These are phyloP conservation scores for Metahyphopichia silvanorum DNA, from an alignment of 805 yeast genomes.

Conservation along the genomic window DNA sequence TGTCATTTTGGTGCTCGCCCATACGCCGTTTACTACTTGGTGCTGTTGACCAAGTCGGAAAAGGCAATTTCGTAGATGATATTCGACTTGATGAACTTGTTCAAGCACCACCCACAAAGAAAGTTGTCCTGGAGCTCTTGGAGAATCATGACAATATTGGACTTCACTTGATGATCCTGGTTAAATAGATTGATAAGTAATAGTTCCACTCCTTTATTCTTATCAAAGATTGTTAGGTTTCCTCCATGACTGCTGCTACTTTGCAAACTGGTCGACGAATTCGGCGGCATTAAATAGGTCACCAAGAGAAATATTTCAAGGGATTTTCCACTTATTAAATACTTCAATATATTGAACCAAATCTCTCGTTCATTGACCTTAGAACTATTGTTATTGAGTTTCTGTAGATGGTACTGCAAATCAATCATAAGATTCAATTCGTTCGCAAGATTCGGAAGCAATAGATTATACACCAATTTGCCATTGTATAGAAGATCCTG, in stretches of 20 bases:
- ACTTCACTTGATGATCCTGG: slow-evolving; percentile 36
- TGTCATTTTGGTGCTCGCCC: no score
- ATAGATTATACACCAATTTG: slow-evolving; percentile 28
- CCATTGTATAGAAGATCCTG: slow-evolving; percentile 29
- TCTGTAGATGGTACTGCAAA: slow-evolving; percentile 39
- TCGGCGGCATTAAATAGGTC: slow-evolving; percentile 42
- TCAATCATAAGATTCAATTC: slow-evolving; percentile 42
- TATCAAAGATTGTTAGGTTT: slow-evolving; percentile 37
- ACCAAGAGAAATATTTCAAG: slow-evolving; percentile 36
- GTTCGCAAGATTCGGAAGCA: slow-evolving; percentile 34
- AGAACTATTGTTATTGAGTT: slow-evolving; percentile 20
- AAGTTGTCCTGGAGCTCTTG: slow-evolving; percentile 43
- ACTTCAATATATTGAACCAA: slow-evolving; percentile 42
- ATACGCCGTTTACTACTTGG: no score
- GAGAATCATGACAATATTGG: slow-evolving; percentile 38
- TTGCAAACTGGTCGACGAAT: slow-evolving; percentile 35
- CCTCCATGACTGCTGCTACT: slow-evolving; percentile 38
- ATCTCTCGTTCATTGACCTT: slow-evolving; percentile 31
- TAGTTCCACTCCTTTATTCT: slow-evolving; percentile 43
- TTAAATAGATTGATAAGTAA: slow-evolving; percentile 40
- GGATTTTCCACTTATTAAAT: slow-evolving; percentile 38
- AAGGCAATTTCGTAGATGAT: slow-evolving; percentile 39
- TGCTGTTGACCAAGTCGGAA: slow-evolving; percentile 22
- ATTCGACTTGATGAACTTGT: slow-evolving; percentile 33
- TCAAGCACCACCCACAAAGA: slow-evolving; percentile 44